Base-by-base conservation (phyloP, 176 grass and related monocot species). In the Zoysia japonica region DNA sequence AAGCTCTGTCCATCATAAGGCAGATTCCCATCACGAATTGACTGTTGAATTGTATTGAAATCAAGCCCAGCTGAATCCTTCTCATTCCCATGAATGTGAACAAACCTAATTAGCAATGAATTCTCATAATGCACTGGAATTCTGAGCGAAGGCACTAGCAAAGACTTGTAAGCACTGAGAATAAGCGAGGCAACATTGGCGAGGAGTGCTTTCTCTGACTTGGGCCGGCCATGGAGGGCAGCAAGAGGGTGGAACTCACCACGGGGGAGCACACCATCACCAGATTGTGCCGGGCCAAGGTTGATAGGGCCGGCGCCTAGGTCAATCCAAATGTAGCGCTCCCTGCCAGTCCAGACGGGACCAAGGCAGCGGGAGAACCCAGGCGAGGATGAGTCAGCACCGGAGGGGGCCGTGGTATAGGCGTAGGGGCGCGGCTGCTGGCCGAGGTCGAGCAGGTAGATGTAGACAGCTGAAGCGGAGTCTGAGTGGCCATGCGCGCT, bases 241-340 rank as follows among this genome's bases (percentile, higher is more conserved):
- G 96, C 86, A 4, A 99, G 78, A 46, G 96, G 90, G 80, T 99
- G 92, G 68, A 95, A 99, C 74, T 99, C 96, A 84, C 96, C 92
- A 77, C 93, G 92, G 11, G 96, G 91, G 43, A 99, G 88, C 71
- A 95, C 79, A 6, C 92, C 96, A 0, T 99, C 92, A 12, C 96
- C 96, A 6, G 96, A 95, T n/a, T 91, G 91, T 20, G 90, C 90
- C 2, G 96, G 96, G 6, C 96, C 96, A 44, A 91, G 94, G 76
- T 93, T 87, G 47, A 99, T 92, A 4, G 96, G 96, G 16, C 96
- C 96, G 0, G 96, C 92, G 2, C 87, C 86, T 0, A 99, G 84
- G 65, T 99, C 96, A 48, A 99, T 93, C 96, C 96, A 99, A 52
- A 99, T 50, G 72, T 99, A 99, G 51, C 96, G 90, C 6, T 93